Base-by-base conservation (phyloP, 2,329 filamentous ascomycete species). In the Dryadomyces quercus-mongolicae region DNA sequence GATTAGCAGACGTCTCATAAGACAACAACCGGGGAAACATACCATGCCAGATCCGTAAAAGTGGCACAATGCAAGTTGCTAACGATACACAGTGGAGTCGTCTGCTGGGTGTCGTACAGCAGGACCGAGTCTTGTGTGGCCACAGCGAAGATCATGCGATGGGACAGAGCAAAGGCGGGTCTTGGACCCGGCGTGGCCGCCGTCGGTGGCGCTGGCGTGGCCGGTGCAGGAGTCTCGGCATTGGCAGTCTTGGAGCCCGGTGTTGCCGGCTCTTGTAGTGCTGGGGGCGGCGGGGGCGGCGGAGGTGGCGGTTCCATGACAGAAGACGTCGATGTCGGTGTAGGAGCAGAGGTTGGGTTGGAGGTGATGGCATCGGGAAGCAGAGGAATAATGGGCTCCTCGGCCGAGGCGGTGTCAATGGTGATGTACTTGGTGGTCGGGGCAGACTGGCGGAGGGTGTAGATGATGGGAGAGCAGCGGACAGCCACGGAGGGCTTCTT, bases 401-500 rank as follows among this genome's bases (percentile, higher is more conserved):
- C 92, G 2, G 82, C 74, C 10, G 88, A 93, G 0, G 90, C 90
- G 0, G 92, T 97, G 68, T 98, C 93, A 58, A 98, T 89, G 0
- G 89, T 95, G 61, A 98, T 94, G 63, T 95, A 84, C 62, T 86
- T 90, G 1, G 91, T 95, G 4, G 78, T 70, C 10, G 84, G 82
- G 0, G 78, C 70, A 0, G 75, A 71, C 62, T 86, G 81, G 44
- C 93, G 82, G 21, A 94, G 73, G 0, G 84, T 88, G 69, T 97
- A 98, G 61, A 88, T 84, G 22, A 95, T 71, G 0, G 93, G 93
- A 15, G 92, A 98, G 66, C 93, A 98, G 64, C 88, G 88, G 56
- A 98, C 88, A 1, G 91, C 93, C 12, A 98, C 88, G 0, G 93
- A 97, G 0, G 93, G 93, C 68, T 98, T 98, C 74, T 96, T 98